These are phyloP conservation scores for Ceratocystis colombiana DNA, from an alignment of 2,329 filamentous ascomycete species.

Conservation along the genomic window DNA sequence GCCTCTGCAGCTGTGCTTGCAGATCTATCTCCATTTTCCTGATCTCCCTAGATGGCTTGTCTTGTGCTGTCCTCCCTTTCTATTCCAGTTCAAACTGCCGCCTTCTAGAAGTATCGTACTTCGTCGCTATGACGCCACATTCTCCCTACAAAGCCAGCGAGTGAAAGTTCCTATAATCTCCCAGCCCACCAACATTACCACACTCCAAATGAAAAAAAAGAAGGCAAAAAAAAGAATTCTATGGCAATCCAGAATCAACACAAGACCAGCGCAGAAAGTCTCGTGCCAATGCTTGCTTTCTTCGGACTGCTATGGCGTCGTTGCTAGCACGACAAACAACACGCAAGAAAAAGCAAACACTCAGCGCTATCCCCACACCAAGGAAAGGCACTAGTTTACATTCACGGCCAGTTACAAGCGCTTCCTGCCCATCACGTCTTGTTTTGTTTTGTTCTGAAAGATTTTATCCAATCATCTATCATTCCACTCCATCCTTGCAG, in stretches of 20 bases:
- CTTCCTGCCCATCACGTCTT: too few relatives aligned
- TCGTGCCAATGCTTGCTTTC: neutral
- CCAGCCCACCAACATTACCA: neutral
- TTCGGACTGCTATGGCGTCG: neutral
- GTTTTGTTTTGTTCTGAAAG: too few relatives aligned
- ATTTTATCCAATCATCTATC: too few relatives aligned
- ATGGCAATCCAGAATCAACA: neutral
- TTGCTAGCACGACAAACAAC: neutral
- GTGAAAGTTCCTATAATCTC: neutral
- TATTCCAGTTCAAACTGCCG: too few relatives aligned
- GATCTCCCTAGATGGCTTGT: too few relatives aligned
- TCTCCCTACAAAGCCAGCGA: neutral
- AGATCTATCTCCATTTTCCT: too few relatives aligned
- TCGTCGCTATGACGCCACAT: constrained; percentile 9
- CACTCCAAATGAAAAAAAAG: neutral
- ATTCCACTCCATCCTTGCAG: too few relatives aligned
- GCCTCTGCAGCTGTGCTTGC: too few relatives aligned
- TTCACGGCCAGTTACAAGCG: too few relatives aligned
- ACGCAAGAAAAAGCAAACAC: neutral
- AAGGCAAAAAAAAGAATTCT: neutral
- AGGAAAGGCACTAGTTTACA: too few relatives aligned
- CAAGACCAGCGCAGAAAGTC: neutral
- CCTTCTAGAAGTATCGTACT: neutral
- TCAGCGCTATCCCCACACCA: neutral
- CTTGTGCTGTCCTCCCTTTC: too few relatives aligned